Evolutionary conservation across 2,329 filamentous ascomycete genomes (phyloP).

Genomic region (Paraphaeosphaeria minitans): DNA sequence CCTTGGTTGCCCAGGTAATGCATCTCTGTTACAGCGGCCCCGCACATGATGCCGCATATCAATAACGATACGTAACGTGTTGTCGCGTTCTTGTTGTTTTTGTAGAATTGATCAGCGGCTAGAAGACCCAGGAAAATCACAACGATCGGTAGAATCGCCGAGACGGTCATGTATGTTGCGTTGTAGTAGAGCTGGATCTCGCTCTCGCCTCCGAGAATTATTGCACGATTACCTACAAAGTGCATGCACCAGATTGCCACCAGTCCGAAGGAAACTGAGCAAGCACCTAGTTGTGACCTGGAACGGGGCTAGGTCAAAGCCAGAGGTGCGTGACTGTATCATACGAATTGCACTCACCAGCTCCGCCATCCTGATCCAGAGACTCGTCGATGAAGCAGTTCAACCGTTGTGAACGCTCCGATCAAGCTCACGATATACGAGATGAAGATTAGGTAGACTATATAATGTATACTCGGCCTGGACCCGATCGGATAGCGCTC

Average conservation of each 20-base stretch:
- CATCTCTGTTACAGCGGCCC: constrained; percentile 80
- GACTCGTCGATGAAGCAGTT: constrained; percentile 78
- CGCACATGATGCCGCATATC: constrained; percentile 71
- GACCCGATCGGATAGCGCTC: constrained; percentile 41
- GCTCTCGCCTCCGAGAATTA: constrained; percentile 66
- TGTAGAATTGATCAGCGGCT: constrained; percentile 59
- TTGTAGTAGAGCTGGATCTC: constrained; percentile 76
- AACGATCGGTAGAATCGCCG: constrained; percentile 78
- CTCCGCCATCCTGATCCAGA: constrained; percentile 54
- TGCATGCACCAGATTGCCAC: constrained; percentile 67
- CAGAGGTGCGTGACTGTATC: constrained; percentile 24
- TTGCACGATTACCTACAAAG: constrained; percentile 81
- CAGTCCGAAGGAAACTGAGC: constrained; percentile 52
- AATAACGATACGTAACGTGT: constrained; percentile 45
- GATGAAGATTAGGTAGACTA: constrained; percentile 50
- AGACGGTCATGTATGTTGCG: constrained; percentile 72
- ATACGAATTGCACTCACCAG: constrained; percentile 27
- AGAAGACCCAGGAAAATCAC: constrained; percentile 76
- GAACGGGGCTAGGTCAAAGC: constrained; percentile 10
- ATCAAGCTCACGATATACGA: constrained; percentile 73
- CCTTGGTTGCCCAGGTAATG: constrained; percentile 87
- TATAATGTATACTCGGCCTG: constrained; percentile 48
- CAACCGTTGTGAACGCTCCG: constrained; percentile 78
- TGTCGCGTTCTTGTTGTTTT: constrained; percentile 31
- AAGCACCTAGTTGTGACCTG: constrained; percentile 51